Evolutionary conservation across 2,329 filamentous ascomycete species (phyloP).

Genomic region (Cephalotrichum gorgonifer): DNA sequence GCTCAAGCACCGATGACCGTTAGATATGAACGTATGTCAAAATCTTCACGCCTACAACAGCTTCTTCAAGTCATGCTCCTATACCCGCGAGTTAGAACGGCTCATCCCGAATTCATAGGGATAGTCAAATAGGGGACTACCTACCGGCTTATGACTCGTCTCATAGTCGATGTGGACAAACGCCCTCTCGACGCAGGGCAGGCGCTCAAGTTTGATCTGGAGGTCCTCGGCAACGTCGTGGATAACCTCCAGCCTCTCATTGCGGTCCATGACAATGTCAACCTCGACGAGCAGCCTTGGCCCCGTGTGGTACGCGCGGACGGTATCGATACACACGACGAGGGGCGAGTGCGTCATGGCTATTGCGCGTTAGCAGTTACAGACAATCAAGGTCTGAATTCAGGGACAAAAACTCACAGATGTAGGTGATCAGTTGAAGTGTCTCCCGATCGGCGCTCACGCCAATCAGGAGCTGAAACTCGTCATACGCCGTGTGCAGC

Average conservation of each 20-base stretch:
- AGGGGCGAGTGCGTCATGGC: slow-evolving; percentile 81
- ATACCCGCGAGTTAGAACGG: neutral
- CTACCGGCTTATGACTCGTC: slow-evolving; percentile 77
- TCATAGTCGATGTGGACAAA: slow-evolving; percentile 98
- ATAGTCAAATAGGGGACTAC: neutral
- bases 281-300: slow-evolving; percentile 88
- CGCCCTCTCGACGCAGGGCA: slow-evolving; percentile 85
- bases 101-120: neutral
- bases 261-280: slow-evolving; percentile 84
- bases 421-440: slow-evolving; percentile 92
- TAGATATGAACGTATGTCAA: too few species aligned
- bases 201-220: slow-evolving; percentile 84
- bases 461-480: slow-evolving; percentile 87
- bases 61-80: slow-evolving; percentile 55
- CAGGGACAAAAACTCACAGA: slow-evolving; percentile 21
- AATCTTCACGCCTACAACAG: slow-evolving; percentile 39
- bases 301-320: slow-evolving; percentile 85
- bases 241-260: slow-evolving; percentile 61
- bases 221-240: slow-evolving; percentile 92
- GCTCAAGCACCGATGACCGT: too few species aligned
- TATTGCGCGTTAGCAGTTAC: slow-evolving; percentile 9
- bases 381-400: neutral
- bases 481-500: slow-evolving; percentile 73
- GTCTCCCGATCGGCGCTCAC: slow-evolving; percentile 76
- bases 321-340: slow-evolving; percentile 85